Base-by-base conservation (phyloP, 345 rosid species). In the Firmiana major region DNA sequence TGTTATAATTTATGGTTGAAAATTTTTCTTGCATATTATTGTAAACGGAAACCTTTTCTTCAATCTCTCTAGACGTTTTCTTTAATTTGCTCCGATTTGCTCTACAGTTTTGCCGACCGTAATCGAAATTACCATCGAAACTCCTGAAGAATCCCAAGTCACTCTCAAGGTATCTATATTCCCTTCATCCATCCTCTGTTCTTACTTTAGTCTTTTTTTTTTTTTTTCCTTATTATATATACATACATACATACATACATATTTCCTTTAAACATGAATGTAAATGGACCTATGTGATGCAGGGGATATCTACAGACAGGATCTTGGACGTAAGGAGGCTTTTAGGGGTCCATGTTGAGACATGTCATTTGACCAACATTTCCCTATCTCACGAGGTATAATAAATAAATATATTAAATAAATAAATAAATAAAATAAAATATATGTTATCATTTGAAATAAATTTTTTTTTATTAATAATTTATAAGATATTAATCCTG, bases 271-370 rank as follows among this genome's bases (percentile, higher is more conserved):
- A 1, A 6, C 19, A 67, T 43, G 49, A 3, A 11, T 36, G 45
- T 78, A 46, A 12, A 1, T 53, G 53, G 72, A 28, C 40, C 0
- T 73, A 11, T 48, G 11, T 63, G 8, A 11, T 51, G 46, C 81
- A 95, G 99, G 96, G 97, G 22, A 93, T 95, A 66, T 93, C 99
- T 46, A 93, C 99, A 55, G 99, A 95, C 88, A 89, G 84, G 87
- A 93, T 95, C 83, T 81, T 95, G 67, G 99, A 93, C 78, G 94
- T 93, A 76, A 85, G 97, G 78, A 93, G 83, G 87, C 89, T 93
- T 24, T 77, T 95, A 62, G 97, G 87, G 54, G 94, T 90, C 60
- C 89, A 93, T 73, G 90, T 92, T 48, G 91, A 90, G 79, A 93
- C 98, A 9, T 93, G 99, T 72, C 98, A 93, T 75, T 83, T 95